These are phyloP conservation scores for Rickenella mellea DNA, from an alignment of 768 basidiomycete species.

Conservation along the genomic window DNA sequence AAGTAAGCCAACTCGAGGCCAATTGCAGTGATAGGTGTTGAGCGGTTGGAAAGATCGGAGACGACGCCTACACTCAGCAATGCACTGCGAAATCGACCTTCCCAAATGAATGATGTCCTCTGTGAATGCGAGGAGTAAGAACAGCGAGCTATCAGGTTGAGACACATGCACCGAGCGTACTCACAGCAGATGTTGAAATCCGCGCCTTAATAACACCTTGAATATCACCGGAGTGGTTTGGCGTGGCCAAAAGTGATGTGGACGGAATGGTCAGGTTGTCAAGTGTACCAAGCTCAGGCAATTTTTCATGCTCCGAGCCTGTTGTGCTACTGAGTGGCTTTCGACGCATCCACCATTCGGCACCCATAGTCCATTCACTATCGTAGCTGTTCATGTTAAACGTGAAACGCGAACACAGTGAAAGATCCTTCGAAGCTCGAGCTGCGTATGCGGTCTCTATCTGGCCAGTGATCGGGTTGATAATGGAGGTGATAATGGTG, in stretches of 20 bases:
- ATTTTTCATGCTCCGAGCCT: constrained; percentile 16
- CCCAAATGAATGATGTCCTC: constrained; percentile 92
- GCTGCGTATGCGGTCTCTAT: constrained; percentile 88
- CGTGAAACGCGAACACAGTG: constrained; percentile 84
- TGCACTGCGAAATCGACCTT: constrained; percentile 84
- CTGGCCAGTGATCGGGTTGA: constrained; percentile 95
- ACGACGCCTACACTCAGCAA: constrained; percentile 84
- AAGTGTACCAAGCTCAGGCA: constrained; percentile 7
- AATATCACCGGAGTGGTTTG: constrained; percentile 26
- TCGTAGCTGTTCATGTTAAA: constrained; percentile 97
- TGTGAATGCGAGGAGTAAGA: constrained; percentile 1
- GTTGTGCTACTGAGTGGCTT: constrained; percentile 19
- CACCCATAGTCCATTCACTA: constrained; percentile 91
- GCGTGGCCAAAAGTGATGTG: constrained; percentile 3
- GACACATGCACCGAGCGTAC: constrained; percentile 16
- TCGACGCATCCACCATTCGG: constrained; percentile 90
- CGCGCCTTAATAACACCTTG: constrained; percentile 84
- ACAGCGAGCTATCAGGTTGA: background rate
- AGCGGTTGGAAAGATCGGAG: constrained; percentile 79
- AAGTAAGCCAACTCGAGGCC: constrained; percentile 94
- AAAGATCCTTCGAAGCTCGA: constrained; percentile 74
- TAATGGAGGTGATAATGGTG: constrained; percentile 87
- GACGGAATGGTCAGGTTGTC: constrained; percentile 9
- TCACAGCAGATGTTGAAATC: constrained; percentile 81
- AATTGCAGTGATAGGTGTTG: constrained; percentile 81